Evolutionary conservation across 805 yeast species (phyloP), one percentile per base, ranked within the genome.

Genomic region (Candida railenensis): DNA sequence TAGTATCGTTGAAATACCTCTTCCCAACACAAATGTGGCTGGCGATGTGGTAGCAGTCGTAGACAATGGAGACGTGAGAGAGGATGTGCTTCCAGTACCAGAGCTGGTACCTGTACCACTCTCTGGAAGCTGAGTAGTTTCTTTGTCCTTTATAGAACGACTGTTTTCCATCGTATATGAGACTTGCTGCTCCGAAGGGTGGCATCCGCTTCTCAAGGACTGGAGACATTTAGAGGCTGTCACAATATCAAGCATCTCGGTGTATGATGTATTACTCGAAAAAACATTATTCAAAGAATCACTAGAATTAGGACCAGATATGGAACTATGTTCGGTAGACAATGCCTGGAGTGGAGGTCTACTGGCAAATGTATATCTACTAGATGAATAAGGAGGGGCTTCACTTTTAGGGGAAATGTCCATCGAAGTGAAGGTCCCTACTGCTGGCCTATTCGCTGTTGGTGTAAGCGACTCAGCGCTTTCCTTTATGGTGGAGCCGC

Each of bases 211-310:
- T 34, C 62, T 52, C 43, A 66, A 42, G 22, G 62, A 58, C 49
- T 66, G 71, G 11, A 68, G 53, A 48, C 73, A 68, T 48, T 62
- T 59, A 28, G 71, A 66, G 8, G 73, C 74, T 47, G 61, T 65
- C 19, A 68, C 62, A 12, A 68, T 56, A 38, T 65, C 74, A 34
- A 58, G 48, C 54, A 63, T 53, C 5, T 62, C 66, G 30, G 5
- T 5, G 30, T 25, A 25, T 25, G 20, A 38, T 46, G 22, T 47
- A 51, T n/a, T 49, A 43, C 11, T 49, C 15, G 12, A 19, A 22
- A 22, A 25, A 25, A 25, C 11, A 25, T 25, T 11, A 11, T 25
- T 25, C 30, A 25, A 21, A 19, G 39, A 7, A 5, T 25, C 30
- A 25, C 9, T 7, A 11, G 30, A 25, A 5, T 11, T 25, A 7